Evolutionary conservation across 768 basidiomycete species (phyloP), one percentile per base, ranked within the genome.

Genomic region (Trametes cubensis): DNA sequence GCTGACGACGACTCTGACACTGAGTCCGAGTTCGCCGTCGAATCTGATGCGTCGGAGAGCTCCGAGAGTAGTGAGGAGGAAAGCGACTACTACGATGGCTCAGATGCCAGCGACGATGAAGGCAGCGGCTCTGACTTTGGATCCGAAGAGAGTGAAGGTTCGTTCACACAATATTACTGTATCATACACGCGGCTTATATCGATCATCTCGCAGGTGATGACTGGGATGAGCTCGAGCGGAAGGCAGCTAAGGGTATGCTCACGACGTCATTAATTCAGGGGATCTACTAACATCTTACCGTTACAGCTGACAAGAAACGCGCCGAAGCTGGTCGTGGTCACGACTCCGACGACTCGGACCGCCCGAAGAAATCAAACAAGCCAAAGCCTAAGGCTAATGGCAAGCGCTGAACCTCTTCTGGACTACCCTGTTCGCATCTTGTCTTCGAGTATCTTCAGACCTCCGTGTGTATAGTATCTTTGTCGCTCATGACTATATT

Each of bases 191-290:
- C 11, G 34, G 10, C 10, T 34, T 26, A 49, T 49, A 49, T 28
- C 39, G 17, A 26, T 42, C 38, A 56, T 30, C 45, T 42, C 50
- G 55, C 67, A 82, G 91, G 94, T 11, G 93, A 95, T 56, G 95
- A 96, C 69, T 99, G 96, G 96, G 95, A 97, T 70, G 94, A 94
- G 74, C 79, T 97, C 39, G 95, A 97, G 75, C 80, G 85, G 47
- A 95, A 95, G 73, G 95, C 95, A 7, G 92, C 92, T 8, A 90
- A 90, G 81, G 90, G 87, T 92, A 70, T 68, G 80, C 67, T 13
- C 26, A 5, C 28, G 28, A 50, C 18, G 39, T 20, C 26, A 6
- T 23, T 4, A 47, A 25, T 59, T 21, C 7, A 7, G n/a, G 7
- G 15, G 2, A 45, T 20, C 0, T 40, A 34, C 8, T 15, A 23